A percentile compares a stretch with the other conserved stretches of the same genome.
These are phyloP conservation scores for Tremella yokohamensis DNA, from an alignment of 768 basidiomycete genomes.

Conservation along the genomic window DNA sequence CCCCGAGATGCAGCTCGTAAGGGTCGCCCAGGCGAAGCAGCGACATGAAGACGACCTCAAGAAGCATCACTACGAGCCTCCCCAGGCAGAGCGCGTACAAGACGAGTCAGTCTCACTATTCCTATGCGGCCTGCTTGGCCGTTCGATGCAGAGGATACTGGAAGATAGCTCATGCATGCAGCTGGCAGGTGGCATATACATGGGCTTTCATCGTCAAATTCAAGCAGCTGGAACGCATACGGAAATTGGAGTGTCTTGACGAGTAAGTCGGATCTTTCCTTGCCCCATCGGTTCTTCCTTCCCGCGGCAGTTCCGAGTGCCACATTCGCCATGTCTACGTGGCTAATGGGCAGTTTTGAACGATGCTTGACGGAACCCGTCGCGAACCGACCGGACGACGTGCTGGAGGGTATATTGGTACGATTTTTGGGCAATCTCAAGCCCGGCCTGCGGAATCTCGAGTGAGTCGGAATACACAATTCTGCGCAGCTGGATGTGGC, in stretches of 20 bases:
- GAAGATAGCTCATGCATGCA: constrained; percentile 10
- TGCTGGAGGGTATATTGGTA: constrained; percentile 39
- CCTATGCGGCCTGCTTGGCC: background rate
- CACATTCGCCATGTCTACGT: background rate
- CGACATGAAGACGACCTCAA: constrained; percentile 34
- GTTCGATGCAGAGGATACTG: constrained; percentile 6
- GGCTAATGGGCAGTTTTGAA: constrained; percentile 27
- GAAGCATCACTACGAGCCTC: constrained; percentile 29
- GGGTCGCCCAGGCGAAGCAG: constrained; percentile 19
- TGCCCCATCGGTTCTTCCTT: background rate
- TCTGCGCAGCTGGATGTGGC: background rate
- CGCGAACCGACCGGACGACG: constrained; percentile 42
- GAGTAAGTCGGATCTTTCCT: constrained; percentile 28
- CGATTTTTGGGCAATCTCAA: constrained; percentile 39
- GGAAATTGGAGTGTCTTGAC: constrained; percentile 29
- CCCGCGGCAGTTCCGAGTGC: background rate
- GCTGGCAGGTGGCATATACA: constrained; percentile 43
- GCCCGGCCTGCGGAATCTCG: constrained; percentile 31
- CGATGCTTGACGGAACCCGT: constrained; percentile 33
- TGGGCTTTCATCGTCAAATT: constrained; percentile 45
- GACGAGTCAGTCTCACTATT: constrained; percentile 20
- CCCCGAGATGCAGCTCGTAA: constrained; percentile 1
- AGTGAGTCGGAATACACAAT: constrained; percentile 25
- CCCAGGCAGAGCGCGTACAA: constrained; percentile 15
- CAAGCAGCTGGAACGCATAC: constrained; percentile 20